These are phyloP conservation scores for Coniochaeta hoffmannii DNA, from an alignment of 2,329 filamentous ascomycete genomes.

Conservation along the genomic window DNA sequence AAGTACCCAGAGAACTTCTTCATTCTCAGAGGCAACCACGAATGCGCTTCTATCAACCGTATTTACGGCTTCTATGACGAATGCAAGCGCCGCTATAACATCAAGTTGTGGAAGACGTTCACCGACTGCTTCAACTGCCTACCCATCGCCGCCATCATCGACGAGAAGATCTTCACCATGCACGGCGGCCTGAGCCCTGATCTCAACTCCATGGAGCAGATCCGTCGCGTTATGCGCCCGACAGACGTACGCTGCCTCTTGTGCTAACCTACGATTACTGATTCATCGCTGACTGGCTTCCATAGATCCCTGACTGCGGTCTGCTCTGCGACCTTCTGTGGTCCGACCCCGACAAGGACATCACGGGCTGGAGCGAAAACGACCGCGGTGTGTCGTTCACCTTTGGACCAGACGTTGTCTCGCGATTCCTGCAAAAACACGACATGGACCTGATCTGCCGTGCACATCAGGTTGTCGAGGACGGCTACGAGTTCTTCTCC, in stretches of 20 bases:
- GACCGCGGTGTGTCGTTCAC: slow-evolving; percentile 98
- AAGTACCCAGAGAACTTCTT: slow-evolving; percentile 99
- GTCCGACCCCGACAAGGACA: slow-evolving; percentile 99
- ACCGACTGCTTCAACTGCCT: slow-evolving; percentile 99
- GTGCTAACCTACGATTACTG: slow-evolving; percentile 1
- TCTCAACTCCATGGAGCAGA: slow-evolving; percentile 99
- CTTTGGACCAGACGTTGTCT: slow-evolving; percentile 95
- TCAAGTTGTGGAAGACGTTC: slow-evolving; percentile 99
- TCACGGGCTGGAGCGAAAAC: slow-evolving; percentile 98
- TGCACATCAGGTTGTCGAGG: slow-evolving; percentile 97
- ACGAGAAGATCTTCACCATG: slow-evolving; percentile 99
- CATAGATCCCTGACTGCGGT: slow-evolving; percentile 92
- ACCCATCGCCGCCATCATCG: slow-evolving; percentile 96
- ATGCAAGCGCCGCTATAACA: slow-evolving; percentile 98
- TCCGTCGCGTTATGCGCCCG: slow-evolving; percentile 95
- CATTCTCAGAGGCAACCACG: slow-evolving; percentile 95
- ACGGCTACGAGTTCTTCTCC: slow-evolving; percentile 99
- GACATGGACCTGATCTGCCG: slow-evolving; percentile 99
- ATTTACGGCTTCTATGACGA: slow-evolving; percentile 99
- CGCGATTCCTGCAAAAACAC: slow-evolving; percentile 95
- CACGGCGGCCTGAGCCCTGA: slow-evolving; percentile 96
- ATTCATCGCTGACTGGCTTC: background rate
- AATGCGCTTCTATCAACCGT: slow-evolving; percentile 97
- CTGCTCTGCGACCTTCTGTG: slow-evolving; percentile 95
- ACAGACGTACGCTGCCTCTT: slow-evolving; percentile 70